Evolutionary conservation across 129 eudicot genomes (phyloP), one percentile per base, ranked within the genome.

Genomic region (Centaurea solstitialis): DNA sequence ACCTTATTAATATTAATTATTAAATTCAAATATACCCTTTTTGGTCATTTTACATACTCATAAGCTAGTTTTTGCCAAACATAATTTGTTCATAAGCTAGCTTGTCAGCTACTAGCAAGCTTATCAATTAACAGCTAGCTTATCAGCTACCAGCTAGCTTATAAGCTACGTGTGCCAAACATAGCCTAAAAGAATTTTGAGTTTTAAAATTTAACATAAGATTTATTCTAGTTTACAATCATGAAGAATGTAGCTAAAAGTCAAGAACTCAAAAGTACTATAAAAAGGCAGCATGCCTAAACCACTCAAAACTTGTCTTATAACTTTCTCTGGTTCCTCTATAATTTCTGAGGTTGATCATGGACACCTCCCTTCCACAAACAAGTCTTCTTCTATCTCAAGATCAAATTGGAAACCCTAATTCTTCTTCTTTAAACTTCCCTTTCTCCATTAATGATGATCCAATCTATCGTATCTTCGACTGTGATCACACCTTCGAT

Each of bases 321-420:
- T 38, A 71, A 41, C 57, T 71, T 11, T 1, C 57, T 70, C 13
- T 40, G 0, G 9, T 70, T 37, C 7, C 53, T 39, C 35, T 39
- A 72, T 39, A 37, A 39, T 39, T 39, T 20, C 23, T 30, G 7
- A 69, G 73, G 24, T 15, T 12, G 45, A 69, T 39, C 73, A 72
- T 72, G 76, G 76, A 72, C 17, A 8, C 59, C 76, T 38, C 41
- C 76, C 17, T 72, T 37, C 74, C 39, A 33, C 74, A 21, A 70
- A 35, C 74, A n/a, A 7, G 74, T 22, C 47, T 35, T 12, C 61
- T n/a, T 39, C 76, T 39, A 39, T 72, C 76, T 72, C n/a, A 72
- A 40, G 35, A 72, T 72, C 73, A 68, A 68, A 28, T 20, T 28
- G 20, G 40, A 68, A 28, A 68, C 73, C 76, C 61, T 39, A 18